These are phyloP conservation scores for Elsinoe ampelina DNA, from an alignment of 2,329 filamentous ascomycete genomes.

Conservation along the genomic window DNA sequence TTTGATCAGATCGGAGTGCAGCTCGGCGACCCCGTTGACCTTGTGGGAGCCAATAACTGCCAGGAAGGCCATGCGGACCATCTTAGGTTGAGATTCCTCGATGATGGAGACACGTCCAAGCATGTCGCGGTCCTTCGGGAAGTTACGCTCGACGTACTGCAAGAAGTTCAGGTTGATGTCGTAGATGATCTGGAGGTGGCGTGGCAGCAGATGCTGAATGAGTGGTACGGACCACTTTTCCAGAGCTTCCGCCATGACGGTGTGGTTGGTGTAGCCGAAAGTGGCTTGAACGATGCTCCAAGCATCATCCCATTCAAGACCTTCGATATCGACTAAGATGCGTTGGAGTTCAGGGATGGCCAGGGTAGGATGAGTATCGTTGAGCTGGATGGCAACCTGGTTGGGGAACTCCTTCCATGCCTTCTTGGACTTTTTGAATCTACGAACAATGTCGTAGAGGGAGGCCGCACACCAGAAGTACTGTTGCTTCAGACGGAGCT, in stretches of 20 bases:
- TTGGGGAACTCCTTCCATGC: conserved; percentile 87
- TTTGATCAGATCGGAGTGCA: conserved; percentile 96
- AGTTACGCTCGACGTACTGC: conserved; percentile 78
- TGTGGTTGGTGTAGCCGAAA: conserved; percentile 98
- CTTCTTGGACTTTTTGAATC: conserved; percentile 95
- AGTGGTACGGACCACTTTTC: conserved; percentile 98
- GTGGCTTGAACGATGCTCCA: conserved; percentile 61
- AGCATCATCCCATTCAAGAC: conserved; percentile 84
- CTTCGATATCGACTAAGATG: conserved; percentile 81
- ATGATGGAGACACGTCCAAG: conserved; percentile 88
- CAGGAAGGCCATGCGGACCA: conserved; percentile 94
- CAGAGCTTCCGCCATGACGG: conserved; percentile 87
- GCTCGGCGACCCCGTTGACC: conserved; percentile 94
- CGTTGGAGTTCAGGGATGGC: conserved; percentile 94
- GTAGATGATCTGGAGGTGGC: conserved; percentile 94
- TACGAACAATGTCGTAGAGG: conserved; percentile 86
- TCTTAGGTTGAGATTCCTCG: conserved; percentile 92
- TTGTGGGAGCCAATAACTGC: conserved; percentile 97
- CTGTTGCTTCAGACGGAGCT: conserved; percentile 95
- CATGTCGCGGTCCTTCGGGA: conserved; percentile 82
- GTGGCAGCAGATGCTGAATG: conserved; percentile 82
- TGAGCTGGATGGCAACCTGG: conserved; percentile 93
- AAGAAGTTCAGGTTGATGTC: conserved; percentile 96
- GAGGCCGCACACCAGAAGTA: conserved; percentile 99
- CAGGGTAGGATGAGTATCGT: conserved; percentile 93